These are phyloP conservation scores for Colletotrichum chlorophyti DNA, from an alignment of 2,329 filamentous ascomycete genomes.

Conservation along the genomic window DNA sequence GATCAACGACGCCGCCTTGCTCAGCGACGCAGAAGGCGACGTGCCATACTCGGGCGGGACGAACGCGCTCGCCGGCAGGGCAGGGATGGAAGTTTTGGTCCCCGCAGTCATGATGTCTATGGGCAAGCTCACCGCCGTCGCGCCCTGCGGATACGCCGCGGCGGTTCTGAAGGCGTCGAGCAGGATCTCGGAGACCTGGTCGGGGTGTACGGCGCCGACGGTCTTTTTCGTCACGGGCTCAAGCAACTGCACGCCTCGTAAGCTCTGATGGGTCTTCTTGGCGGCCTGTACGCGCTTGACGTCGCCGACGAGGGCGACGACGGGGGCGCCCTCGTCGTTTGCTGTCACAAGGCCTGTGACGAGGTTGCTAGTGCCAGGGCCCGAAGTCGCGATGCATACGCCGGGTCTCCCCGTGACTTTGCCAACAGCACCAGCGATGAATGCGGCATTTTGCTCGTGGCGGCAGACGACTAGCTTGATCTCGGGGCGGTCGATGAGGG, in stretches of 20 bases:
- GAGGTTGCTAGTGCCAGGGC: slow-evolving; percentile 53
- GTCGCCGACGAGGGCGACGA: slow-evolving; percentile 55
- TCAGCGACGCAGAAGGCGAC: slow-evolving; percentile 39
- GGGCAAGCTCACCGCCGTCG: slow-evolving; percentile 49
- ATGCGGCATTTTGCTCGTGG: slow-evolving; percentile 57
- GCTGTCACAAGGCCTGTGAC: slow-evolving; percentile 53
- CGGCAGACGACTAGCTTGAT: slow-evolving; percentile 54
- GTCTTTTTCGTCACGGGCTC: slow-evolving; percentile 50
- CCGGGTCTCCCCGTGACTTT: slow-evolving; percentile 52
- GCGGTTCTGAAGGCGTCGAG: slow-evolving; percentile 52
- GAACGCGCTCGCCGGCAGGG: slow-evolving; percentile 47
- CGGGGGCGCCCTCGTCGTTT: slow-evolving; percentile 53
- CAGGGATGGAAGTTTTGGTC: slow-evolving; percentile 40
- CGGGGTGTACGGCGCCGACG: slow-evolving; percentile 49
- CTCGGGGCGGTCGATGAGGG: slow-evolving; percentile 50
- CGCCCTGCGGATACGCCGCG: slow-evolving; percentile 47
- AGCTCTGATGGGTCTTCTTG: slow-evolving; percentile 54
- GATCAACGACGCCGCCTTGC: slow-evolving; percentile 42
- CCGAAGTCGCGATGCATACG: slow-evolving; percentile 54
- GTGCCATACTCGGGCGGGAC: slow-evolving; percentile 47
- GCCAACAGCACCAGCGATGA: slow-evolving; percentile 55
- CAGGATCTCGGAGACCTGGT: slow-evolving; percentile 54
- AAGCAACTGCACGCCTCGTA: slow-evolving; percentile 51
- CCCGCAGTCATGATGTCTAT: slow-evolving; percentile 50
- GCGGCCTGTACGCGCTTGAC: slow-evolving; percentile 50